phyloP scores from a whole-genome alignment of 148 eudicot genomes.

The Rhododendron simsii region DNA sequence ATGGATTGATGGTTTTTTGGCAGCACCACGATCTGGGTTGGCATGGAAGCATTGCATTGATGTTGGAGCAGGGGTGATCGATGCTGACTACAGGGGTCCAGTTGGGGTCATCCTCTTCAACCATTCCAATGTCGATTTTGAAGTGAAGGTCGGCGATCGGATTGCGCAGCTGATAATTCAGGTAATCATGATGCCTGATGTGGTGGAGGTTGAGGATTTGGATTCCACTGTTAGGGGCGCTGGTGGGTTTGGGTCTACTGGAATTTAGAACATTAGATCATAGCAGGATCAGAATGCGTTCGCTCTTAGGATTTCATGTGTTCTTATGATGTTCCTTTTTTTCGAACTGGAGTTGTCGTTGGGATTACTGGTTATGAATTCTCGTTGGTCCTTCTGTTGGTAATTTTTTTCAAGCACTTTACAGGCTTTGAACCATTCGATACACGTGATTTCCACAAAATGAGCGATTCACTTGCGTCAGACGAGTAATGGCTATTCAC shows the following conservation, averaged over 20 bases:
- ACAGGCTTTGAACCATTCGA: not conserved
- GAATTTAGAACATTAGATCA: slow-evolving; percentile 21
- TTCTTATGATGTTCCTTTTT: not conserved
- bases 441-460: not conserved
- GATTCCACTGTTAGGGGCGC: slow-evolving; percentile 71
- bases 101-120: slow-evolving; percentile 79
- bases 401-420: not conserved
- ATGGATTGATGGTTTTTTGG: not conserved
- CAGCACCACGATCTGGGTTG: slow-evolving; percentile 88
- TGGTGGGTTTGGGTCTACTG: slow-evolving; percentile 87
- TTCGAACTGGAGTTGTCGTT: too few species aligned
- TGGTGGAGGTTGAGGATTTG: slow-evolving; percentile 68
- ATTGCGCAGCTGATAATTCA: slow-evolving; percentile 79
- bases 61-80: slow-evolving; percentile 88
- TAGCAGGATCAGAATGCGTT: not conserved
- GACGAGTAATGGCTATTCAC: not conserved
- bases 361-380: not conserved
- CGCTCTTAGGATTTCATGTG: not conserved
- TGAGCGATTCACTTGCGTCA: not conserved
- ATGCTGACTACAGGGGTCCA: slow-evolving; percentile 84
- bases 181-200: slow-evolving; percentile 73
- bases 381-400: not conserved
- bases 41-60: slow-evolving; percentile 91
- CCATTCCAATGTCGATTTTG: slow-evolving; percentile 63
- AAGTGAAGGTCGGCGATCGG: slow-evolving; percentile 74